Base-by-base conservation (phyloP, 768 basidiomycete genomes). In the Boletellus ananas region DNA sequence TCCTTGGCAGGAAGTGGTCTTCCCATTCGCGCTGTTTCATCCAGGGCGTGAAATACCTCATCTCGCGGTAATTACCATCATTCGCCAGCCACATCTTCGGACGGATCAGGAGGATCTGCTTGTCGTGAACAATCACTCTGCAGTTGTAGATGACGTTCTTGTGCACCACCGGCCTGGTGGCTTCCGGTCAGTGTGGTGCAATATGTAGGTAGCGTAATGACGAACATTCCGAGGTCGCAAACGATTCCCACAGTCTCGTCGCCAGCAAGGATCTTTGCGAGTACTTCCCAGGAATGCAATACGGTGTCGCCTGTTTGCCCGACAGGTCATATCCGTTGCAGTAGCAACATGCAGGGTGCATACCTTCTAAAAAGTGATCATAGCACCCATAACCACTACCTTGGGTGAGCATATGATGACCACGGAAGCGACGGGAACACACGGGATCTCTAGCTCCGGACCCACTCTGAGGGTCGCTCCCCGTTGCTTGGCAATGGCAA, bases 1-100 rank as follows among this genome's bases (percentile, higher is more conserved):
- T 90, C 46, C 90, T 77, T 0, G 96, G 96, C 6, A 99, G 75
- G 58, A 84, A 91, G 62, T 94, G 91, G 43, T 96, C 91, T 66
- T 98, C 96, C 70, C 82, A 86, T 64, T 93, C 79, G 27, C 85
- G 79, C 63, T 90, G 89, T 64, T 94, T 95, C 63, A 74, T 72
- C 95, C 96, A 99, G 0, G 96, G 94, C 2, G 95, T 93, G 61
- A 99, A 99, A 66, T 92, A 90, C 13, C 88, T 73, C 60, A 87
- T 72, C 65, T 86, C 84, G 23, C 96, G 87, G 67, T 99, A 99
- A 64, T 98, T 98, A 4, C 96, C 96, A 60, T 96, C 93, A 63
- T 98, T 98, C 1, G 96, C 96, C 39, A 99, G 76, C 96, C 96
- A 99, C 94, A 99, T 94, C 74, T 98, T 99, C 0, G 96, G 96